These are phyloP conservation scores for Coffea eugenioides DNA, from an alignment of 257 asterid genomes.

Conservation along the genomic window DNA sequence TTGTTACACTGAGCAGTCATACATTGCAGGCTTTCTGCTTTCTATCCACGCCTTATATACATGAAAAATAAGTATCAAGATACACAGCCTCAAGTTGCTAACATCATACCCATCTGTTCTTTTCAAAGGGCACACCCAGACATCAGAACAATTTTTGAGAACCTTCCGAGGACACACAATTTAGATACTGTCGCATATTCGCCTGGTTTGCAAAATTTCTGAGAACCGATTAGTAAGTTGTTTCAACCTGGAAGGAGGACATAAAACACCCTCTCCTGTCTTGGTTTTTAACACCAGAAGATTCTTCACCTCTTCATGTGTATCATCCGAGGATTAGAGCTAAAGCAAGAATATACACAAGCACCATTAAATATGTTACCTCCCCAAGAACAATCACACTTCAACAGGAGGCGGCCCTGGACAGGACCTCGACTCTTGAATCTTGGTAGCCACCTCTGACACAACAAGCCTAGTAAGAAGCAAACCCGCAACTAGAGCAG, in stretches of 20 bases:
- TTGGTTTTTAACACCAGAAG: neutral
- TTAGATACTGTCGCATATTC: neutral
- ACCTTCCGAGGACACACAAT: neutral
- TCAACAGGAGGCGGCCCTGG: slow-evolving; percentile 35
- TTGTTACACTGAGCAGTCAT: neutral
- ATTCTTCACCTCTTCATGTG: slow-evolving; percentile 18
- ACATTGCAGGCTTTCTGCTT: neutral
- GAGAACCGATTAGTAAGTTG: neutral
- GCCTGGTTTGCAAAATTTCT: neutral
- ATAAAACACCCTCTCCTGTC: slow-evolving; percentile 17
- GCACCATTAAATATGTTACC: neutral
- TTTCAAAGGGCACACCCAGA: neutral
- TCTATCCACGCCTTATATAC: neutral
- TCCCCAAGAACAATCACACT: slow-evolving; percentile 38
- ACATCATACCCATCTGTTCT: neutral
- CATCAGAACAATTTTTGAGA: neutral
- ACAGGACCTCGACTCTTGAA: slow-evolving; percentile 39
- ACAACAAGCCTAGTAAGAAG: slow-evolving; percentile 76
- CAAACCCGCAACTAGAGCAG: slow-evolving; percentile 82
- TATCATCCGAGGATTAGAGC: slow-evolving; percentile 9
- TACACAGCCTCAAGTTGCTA: neutral
- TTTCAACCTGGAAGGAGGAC: slow-evolving; percentile 22
- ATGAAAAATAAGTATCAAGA: neutral
- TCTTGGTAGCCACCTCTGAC: slow-evolving; percentile 75
- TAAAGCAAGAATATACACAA: neutral